These are phyloP conservation scores for Fusarium incarnatum DNA, from an alignment of 2,329 filamentous ascomycete species.

Conservation along the genomic window DNA sequence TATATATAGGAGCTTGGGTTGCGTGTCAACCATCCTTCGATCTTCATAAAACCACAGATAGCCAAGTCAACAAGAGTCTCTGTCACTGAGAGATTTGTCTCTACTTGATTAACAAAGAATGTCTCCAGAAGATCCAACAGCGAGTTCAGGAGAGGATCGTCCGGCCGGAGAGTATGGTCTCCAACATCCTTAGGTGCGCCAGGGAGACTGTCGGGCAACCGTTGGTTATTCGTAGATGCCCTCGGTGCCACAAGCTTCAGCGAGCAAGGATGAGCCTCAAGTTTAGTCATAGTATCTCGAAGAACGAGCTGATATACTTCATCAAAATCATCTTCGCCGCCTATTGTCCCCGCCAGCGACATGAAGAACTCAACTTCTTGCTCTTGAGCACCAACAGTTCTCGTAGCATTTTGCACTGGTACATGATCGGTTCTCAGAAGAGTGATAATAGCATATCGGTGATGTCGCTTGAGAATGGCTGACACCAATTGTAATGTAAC, in stretches of 20 bases:
- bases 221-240: constrained; percentile 66
- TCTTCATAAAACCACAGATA: constrained; percentile 83
- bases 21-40: constrained; percentile 91
- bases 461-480: constrained; percentile 86
- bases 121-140: constrained; percentile 77
- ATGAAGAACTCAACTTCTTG: constrained; percentile 80
- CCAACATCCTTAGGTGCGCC: constrained; percentile 71
- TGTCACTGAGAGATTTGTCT: constrained; percentile 89
- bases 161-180: constrained; percentile 70
- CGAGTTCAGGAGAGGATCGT: constrained; percentile 73
- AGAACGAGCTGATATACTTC: constrained; percentile 78
- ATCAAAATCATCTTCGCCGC: constrained; percentile 76
- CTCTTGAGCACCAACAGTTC: constrained; percentile 79
- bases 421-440: constrained; percentile 75
- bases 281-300: constrained; percentile 74
- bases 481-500: constrained; percentile 90
- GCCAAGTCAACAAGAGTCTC: constrained; percentile 85
- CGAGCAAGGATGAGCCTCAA: constrained; percentile 81
- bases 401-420: constrained; percentile 64
- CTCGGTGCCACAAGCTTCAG: constrained; percentile 74
- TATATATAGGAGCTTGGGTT: constrained; percentile 72
- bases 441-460: constrained; percentile 84
- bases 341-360: constrained; percentile 74
- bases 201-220: constrained; percentile 68
- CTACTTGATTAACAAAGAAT: constrained; percentile 91